These are phyloP conservation scores for Straminergon stramineum DNA, from an alignment of 225 moss, liverwort and hornwort species.

Conservation along the genomic window DNA sequence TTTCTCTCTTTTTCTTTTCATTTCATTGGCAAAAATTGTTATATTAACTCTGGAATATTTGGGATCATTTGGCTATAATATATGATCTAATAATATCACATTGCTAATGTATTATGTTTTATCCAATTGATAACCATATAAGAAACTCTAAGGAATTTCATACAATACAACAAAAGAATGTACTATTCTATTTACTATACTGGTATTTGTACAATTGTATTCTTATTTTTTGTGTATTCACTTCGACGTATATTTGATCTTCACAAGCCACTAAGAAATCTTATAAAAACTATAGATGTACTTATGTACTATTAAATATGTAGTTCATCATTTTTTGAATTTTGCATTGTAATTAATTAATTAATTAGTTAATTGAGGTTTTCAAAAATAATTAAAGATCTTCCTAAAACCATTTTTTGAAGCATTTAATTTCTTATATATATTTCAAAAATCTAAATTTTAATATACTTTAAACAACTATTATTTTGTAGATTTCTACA, in stretches of 20 bases:
- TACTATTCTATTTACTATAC: neutral
- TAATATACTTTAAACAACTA: neutral
- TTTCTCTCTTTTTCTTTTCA: fast-evolving
- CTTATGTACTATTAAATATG: neutral
- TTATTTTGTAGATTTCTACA: too few relatives aligned
- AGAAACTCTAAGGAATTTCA: neutral
- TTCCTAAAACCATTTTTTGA: neutral
- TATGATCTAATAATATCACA: neutral
- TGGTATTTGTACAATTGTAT: neutral
- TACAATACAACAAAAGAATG: neutral
- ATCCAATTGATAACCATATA: neutral
- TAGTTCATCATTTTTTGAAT: neutral
- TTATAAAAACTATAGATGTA: neutral
- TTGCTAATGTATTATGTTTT: neutral
- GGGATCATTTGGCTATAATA: neutral
- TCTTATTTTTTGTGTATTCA: neutral
- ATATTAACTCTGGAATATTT: neutral
- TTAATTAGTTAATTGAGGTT: neutral
- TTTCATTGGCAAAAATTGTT: neutral
- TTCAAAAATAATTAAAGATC: neutral
- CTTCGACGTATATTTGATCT: neutral
- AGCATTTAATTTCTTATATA: neutral
- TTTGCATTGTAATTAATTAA: too few relatives aligned
- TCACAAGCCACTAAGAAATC: neutral
- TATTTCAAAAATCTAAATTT: neutral